Conservation (phyloP, 2,329 filamentous ascomycete genomes). For the Fusarium sp. region DNA sequence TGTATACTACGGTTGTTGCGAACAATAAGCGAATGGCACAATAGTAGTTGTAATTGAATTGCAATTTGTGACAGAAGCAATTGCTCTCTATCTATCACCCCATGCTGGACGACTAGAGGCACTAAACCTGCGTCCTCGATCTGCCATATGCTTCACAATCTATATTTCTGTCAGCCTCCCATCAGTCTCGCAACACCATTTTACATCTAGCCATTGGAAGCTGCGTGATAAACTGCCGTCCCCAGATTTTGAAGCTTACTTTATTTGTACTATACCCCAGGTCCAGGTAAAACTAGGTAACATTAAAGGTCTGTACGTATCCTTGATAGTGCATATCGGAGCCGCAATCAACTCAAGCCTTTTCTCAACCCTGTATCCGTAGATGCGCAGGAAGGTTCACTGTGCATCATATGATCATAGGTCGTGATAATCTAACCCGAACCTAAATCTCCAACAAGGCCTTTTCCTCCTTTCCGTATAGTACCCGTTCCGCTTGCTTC, state of each 20-base stretch:
- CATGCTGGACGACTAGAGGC: constrained; percentile 3
- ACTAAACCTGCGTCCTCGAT: too few relatives aligned
- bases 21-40: constrained; percentile 20
- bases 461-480: constrained; percentile 15
- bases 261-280: constrained; percentile 17
- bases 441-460: constrained; percentile 3
- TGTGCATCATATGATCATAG: neutral
- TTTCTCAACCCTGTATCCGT: constrained; percentile 12
- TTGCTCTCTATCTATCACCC: constrained; percentile 31
- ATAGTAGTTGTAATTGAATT: constrained; percentile 40
- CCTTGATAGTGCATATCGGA: constrained; percentile 33
- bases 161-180: neutral
- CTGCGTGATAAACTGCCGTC: constrained; percentile 3
- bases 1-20: neutral
- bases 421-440: constrained; percentile 10
- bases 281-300: constrained; percentile 26
- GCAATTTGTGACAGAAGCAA: constrained; percentile 32
- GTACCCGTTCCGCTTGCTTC: constrained; percentile 35
- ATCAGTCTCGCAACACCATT: neutral
- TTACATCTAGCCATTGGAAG: constrained; percentile 1
- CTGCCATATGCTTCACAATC: neutral
- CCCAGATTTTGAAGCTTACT: constrained; percentile 36
- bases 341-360: constrained; percentile 31
- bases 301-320: constrained; percentile 16
- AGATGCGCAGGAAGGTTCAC: constrained; percentile 10